phyloP scores from a whole-genome alignment of 441 rosid species.

The Adansonia rubrostipa region DNA sequence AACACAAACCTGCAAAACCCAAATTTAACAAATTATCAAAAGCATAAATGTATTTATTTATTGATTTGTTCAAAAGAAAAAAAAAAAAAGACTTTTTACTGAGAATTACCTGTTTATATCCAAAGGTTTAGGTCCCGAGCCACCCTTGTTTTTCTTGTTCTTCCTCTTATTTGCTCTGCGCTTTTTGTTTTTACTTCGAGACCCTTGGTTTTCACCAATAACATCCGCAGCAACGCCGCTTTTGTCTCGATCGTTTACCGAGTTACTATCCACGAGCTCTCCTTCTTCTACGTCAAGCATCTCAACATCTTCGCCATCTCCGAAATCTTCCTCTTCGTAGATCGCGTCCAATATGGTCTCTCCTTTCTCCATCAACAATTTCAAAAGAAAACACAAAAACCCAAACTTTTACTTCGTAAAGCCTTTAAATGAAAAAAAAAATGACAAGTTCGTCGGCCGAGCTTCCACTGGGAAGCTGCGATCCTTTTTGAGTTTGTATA shows the following conservation, averaged over 20 bases:
- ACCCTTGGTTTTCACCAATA: conserved; percentile 39
- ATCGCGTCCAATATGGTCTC: conserved; percentile 59
- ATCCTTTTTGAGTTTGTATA: not conserved
- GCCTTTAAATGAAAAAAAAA: not conserved
- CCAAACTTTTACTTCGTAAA: not conserved
- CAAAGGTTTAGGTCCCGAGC: conserved; percentile 43
- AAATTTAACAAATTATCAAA: not conserved
- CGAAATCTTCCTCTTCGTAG: conserved; percentile 53
- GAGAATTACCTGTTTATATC: conserved; percentile 61
- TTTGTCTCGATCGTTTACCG: conserved; percentile 30
- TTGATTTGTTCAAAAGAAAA: not conserved
- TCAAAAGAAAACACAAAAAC: too few species aligned
- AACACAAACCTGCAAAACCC: conserved; percentile 72
- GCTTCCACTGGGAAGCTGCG: not conserved
- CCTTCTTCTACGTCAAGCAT: conserved; percentile 93
- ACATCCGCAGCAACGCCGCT: conserved; percentile 26
- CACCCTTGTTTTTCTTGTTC: conserved; percentile 52
- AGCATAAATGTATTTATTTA: not conserved
- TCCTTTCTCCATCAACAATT: conserved; percentile 55
- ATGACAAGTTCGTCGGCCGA: not conserved
- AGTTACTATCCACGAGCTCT: conserved; percentile 49
- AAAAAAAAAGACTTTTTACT: not conserved
- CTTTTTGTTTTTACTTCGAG: conserved; percentile 40
- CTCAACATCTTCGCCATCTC: conserved; percentile 61
- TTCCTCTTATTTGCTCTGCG: conserved; percentile 57